phyloP scores from a whole-genome alignment of 1,284 basidiomycete species.

The Trichosporon faecale region DNA sequence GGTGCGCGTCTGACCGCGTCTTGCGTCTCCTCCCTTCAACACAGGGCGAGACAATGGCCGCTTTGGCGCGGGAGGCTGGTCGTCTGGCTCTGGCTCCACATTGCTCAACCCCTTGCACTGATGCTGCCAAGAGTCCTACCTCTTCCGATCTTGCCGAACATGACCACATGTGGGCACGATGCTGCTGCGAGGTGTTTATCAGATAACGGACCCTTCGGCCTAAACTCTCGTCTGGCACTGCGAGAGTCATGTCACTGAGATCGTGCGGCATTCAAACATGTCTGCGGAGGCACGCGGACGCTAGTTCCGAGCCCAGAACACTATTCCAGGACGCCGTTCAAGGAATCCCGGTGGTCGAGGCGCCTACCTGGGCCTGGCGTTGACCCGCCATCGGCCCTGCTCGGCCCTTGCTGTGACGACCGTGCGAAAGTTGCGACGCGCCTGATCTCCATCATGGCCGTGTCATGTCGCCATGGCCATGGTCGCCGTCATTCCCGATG shows the following conservation, averaged over 20 bases:
- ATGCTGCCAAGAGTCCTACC: neutral
- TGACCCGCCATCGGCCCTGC: neutral
- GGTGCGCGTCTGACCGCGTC: neutral
- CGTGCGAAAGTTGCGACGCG: neutral
- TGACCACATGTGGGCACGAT: neutral
- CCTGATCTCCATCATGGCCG: neutral
- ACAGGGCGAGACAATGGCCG: no score
- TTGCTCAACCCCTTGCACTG: neutral
- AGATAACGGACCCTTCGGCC: neutral
- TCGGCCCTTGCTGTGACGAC: neutral
- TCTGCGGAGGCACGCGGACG: neutral
- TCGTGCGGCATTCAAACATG: neutral
- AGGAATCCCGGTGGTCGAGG: neutral
- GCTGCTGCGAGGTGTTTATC: neutral
- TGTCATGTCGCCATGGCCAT: neutral
- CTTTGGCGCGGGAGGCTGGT: no score
- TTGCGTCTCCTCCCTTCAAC: no score
- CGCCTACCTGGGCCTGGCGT: no score
- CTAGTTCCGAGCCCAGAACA: neutral
- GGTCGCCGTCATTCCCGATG: no score
- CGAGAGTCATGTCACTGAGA: neutral
- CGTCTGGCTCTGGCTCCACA: no score
- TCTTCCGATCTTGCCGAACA: neutral
- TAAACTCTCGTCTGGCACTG: neutral
- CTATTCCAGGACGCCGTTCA: neutral